Conservation (phyloP, 2,329 filamentous ascomycete genomes). For the Paecilomyces niveus region DNA sequence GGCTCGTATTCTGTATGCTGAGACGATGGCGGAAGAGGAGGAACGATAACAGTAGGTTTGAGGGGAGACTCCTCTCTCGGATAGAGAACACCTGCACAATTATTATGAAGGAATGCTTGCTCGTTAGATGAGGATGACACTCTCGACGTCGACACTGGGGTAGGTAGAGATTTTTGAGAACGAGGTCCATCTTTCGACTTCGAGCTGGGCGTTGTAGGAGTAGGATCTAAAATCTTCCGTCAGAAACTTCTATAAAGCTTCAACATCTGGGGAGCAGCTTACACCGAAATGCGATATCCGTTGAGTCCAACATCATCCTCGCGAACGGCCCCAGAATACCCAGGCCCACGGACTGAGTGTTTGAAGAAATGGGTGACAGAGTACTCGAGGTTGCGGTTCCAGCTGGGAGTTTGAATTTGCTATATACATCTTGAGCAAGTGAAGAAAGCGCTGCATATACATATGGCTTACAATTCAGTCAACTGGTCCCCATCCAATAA, state of each 20-base stretch:
- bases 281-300: constrained; percentile 39
- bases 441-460: constrained; percentile 1
- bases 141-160: constrained; percentile 9
- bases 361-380: constrained; percentile 9
- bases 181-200: constrained; percentile 14
- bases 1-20: constrained; percentile 33
- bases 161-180: constrained; percentile 9
- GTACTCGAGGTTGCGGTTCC: constrained; percentile 13
- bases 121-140: constrained; percentile 14
- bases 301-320: constrained; percentile 45
- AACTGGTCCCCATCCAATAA: constrained; percentile 63
- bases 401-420: constrained; percentile 37
- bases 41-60: constrained; percentile 43
- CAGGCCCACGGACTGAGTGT: constrained; percentile 17
- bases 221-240: constrained; percentile 24
- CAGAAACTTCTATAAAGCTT: constrained; percentile 7
- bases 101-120: constrained; percentile 23
- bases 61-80: constrained; percentile 15
- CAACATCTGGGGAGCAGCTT: constrained; percentile 10
- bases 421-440: constrained; percentile 10
- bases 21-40: constrained; percentile 33
- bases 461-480: constrained; percentile 34
- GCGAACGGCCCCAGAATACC: constrained; percentile 46
- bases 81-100: constrained; percentile 36
- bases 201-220: constrained; percentile 14